These are phyloP conservation scores for Wickerhamomyces chambardii DNA, from an alignment of 805 yeast genomes.

Conservation along the genomic window DNA sequence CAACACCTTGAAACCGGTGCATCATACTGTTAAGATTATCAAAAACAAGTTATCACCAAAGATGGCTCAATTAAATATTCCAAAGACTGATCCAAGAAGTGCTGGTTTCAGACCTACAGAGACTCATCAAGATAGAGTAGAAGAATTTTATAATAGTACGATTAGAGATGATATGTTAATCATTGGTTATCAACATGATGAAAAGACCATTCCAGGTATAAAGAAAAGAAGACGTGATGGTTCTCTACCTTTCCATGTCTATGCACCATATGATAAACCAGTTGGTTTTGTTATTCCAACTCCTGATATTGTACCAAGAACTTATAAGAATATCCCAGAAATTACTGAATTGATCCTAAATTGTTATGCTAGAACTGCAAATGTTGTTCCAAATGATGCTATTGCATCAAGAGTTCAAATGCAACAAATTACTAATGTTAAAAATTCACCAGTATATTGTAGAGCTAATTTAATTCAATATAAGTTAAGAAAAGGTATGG, in stretches of 20 bases:
- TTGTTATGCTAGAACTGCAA: constrained; percentile 68
- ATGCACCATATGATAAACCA: constrained; percentile 73
- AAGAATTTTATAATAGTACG: constrained; percentile 68
- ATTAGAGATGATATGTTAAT: constrained; percentile 71
- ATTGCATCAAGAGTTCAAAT: constrained; percentile 71
- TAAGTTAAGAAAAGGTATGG: constrained; percentile 81
- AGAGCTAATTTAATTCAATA: constrained; percentile 76
- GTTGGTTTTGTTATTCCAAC: constrained; percentile 66
- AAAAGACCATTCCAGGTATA: constrained; percentile 44
- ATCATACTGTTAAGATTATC: constrained; percentile 72
- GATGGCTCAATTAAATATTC: constrained; percentile 56
- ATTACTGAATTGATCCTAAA: constrained; percentile 62
- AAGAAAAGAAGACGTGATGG: constrained; percentile 83
- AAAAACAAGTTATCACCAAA: constrained; percentile 71
- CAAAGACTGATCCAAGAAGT: constrained; percentile 70
- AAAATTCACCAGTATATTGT: constrained; percentile 66
- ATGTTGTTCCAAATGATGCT: constrained; percentile 61
- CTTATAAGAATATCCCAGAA: constrained; percentile 63
- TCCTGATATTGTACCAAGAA: constrained; percentile 62
- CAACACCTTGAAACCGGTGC: constrained; percentile 84
- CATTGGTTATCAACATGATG: constrained; percentile 65
- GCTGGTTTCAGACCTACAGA: constrained; percentile 69
- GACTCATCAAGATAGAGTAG: constrained; percentile 72
- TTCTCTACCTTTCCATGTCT: constrained; percentile 79
- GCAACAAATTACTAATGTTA: constrained; percentile 91